Base-by-base conservation (phyloP, 768 basidiomycete genomes). In the Mycena haematopus region DNA sequence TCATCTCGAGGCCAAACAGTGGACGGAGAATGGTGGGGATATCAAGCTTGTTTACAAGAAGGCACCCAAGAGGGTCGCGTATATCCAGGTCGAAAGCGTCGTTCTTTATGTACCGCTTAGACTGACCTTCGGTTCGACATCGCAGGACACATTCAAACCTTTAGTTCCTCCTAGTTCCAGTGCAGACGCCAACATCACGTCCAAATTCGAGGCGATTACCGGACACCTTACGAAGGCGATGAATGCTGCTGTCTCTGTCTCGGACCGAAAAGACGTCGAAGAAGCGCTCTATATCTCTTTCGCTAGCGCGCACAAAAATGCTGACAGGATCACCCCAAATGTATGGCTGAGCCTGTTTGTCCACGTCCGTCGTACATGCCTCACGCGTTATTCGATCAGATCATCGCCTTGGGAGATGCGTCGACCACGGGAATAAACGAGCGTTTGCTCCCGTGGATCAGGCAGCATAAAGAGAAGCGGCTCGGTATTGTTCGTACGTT, bases 11-110 rank as follows among this genome's bases (percentile, higher is more conserved):
- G 60, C 60, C 1, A 52, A 59, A 17, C 53, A 58, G 25, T 68
- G 66, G 66, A 64, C 57, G 11, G 46, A 33, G 2, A 68, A 68
- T n/a, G 66, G 62, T 9, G 59, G 53, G 17, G 56, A 68, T 49
- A 67, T 59, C 52, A 31, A 59, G 31, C 46, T 68, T 19, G 45
- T 62, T 2, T 68, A 65, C 55, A 61, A 27, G 21, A 47, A 61
- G 31, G 49, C 27, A 17, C 63, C 66, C 15, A 55, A 47, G 42
- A 22, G 63, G 24, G 56, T 64, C 3, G 66, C 66, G 19, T 65
- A 57, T 27, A 68, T 68, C 24, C 51, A 68, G 36, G 66, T 65
- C 6, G 5, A 47, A 11, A 27, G 40, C 1, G 9, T 25, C 7
- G 1, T 40, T 17, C 24, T 24, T 24, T 44, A 9, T 38, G n/a